Evolutionary conservation across 176 grass and related monocot species (phyloP), one percentile per base, ranked within the genome.

Genomic region (Paspalum notatum): DNA sequence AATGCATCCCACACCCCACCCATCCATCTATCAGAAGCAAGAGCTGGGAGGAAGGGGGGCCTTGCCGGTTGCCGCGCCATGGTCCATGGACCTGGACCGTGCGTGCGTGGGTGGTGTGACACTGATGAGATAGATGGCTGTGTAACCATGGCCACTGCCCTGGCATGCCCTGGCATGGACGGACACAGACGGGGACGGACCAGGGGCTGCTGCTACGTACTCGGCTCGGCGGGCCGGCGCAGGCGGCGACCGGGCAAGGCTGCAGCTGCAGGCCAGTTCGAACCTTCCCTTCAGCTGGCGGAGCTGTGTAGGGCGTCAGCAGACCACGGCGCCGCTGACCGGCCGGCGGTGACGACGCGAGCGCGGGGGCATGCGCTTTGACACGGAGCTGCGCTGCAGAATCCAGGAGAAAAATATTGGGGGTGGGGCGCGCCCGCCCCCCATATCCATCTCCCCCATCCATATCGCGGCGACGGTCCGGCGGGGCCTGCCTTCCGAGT

Each of bases 221-320:
- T 32, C 32, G 32, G 32, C 32, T 32, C 32, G n/a, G n/a, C 3
- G 2, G 46, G 12, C 10, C 7, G 22, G 58, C 10, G 13, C 52
- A 40, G 72, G 39, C 18, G 61, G 60, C 41, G 62, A 80, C 75
- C 45, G 46, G 59, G 66, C 80, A 26, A 40, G 48, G 4, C 12
- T 2, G 18, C 16, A 11, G 14, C 16, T 39, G 4, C n/a, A 45
- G 11, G 43, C 32, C 52, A 15, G 86, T 46, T 59, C 77, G 71
- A 85, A 82, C 78, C 72, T 85, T 89, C 82, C 41, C 65, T 85
- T 85, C 64, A 85, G 64, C 40, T 32, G 2, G 32, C n/a, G 32
- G 32, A 3, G 32, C 1, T 32, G 32, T 32, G 32, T 32, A 32
- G 32, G 32, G 32, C 32, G 87, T 77, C 77, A 89, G 71, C 63